Evolutionary conservation across 106 monocot genomes (phyloP).

Genomic region (Allium cepa): DNA sequence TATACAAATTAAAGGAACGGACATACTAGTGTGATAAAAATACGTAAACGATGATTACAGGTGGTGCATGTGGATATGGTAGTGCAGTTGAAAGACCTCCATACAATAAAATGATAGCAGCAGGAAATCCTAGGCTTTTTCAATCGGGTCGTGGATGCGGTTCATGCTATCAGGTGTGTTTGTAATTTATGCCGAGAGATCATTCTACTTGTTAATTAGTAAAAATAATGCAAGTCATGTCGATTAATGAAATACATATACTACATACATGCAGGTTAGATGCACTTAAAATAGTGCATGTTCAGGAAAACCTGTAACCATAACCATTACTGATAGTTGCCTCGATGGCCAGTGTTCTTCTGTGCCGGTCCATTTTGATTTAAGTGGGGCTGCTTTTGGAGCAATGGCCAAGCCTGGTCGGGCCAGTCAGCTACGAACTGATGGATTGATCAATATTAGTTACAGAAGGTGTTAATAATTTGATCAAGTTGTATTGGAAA

Average conservation of each 20-base stretch:
- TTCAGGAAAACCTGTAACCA: conserved; percentile 54
- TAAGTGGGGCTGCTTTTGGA: conserved; percentile 77
- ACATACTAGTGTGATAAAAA: background rate
- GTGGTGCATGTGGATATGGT: conserved; percentile 1
- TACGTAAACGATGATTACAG: background rate
- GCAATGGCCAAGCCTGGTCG: conserved; percentile 54
- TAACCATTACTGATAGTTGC: conserved; percentile 76
- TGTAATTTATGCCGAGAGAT: too few relatives aligned
- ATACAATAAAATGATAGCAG: too few relatives aligned
- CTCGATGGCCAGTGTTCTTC: conserved; percentile 50
- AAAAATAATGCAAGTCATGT: too few relatives aligned
- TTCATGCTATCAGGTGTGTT: conserved; percentile 47
- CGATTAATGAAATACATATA: too few relatives aligned
- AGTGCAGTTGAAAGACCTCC: too few relatives aligned
- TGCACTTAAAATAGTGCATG: conserved; percentile 31
- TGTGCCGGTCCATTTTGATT: conserved; percentile 44
- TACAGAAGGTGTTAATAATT: conserved; percentile 3
- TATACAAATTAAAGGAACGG: background rate
- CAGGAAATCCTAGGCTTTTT: conserved; percentile 5
- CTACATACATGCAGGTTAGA: background rate
- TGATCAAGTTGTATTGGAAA: too few relatives aligned
- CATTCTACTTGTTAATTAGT: too few relatives aligned
- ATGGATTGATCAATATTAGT: conserved; percentile 29
- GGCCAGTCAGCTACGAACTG: conserved; percentile 42
- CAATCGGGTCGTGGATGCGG: conserved; percentile 70